These are phyloP conservation scores for Colletotrichum sublineola DNA, from an alignment of 2,329 filamentous ascomycete species.

Conservation along the genomic window DNA sequence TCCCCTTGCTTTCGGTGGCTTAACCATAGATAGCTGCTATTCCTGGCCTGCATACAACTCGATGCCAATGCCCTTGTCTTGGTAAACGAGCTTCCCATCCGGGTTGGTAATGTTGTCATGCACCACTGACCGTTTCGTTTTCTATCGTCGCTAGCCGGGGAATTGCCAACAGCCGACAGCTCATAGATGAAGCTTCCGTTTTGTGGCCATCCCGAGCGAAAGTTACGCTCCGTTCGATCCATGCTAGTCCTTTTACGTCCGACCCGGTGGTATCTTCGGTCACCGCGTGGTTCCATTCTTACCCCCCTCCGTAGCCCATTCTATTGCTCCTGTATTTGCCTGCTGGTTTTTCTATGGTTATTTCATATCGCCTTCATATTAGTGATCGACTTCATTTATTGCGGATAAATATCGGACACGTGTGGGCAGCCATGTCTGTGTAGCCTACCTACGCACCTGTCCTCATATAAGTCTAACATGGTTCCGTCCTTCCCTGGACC, in stretches of 20 bases:
- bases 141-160: conserved; percentile 33
- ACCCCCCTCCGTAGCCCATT: conserved; percentile 15
- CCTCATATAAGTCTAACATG: conserved; percentile 44
- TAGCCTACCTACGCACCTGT: conserved; percentile 29
- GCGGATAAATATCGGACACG: conserved; percentile 49
- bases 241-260: conserved; percentile 26
- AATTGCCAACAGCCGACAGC: conserved; percentile 15
- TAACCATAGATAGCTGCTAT: conserved; percentile 41
- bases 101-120: conserved; percentile 22
- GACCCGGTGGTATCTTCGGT: conserved; percentile 13
- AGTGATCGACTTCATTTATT: conserved; percentile 43
- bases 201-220: neutral
- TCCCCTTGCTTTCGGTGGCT: conserved; percentile 45
- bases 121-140: conserved; percentile 40
- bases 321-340: conserved; percentile 24
- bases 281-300: conserved; percentile 15
- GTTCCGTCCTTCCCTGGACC: conserved; percentile 36
- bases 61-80: neutral
- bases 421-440: conserved; percentile 33
- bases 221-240: conserved; percentile 29
- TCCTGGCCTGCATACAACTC: conserved; percentile 43
- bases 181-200: conserved; percentile 40
- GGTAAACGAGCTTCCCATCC: conserved; percentile 29
- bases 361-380: conserved; percentile 14
- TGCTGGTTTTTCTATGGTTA: conserved; percentile 1